phyloP scores from a whole-genome alignment of 23 red algal genomes.

The Gracilariopsis chorda region DNA sequence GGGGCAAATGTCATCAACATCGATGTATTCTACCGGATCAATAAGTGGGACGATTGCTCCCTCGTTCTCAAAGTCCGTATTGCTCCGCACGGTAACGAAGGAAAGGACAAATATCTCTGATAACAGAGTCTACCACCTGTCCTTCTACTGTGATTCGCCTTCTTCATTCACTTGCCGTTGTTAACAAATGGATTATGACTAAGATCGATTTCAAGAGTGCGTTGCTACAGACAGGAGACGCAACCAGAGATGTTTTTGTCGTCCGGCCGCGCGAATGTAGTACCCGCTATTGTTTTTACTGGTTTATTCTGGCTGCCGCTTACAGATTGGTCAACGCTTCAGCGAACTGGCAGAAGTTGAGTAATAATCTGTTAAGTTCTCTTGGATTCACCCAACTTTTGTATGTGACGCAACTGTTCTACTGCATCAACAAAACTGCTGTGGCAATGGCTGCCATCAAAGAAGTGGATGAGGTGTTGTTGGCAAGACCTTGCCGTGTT shows the following conservation, averaged over 20 bases:
- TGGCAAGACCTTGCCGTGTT: background rate
- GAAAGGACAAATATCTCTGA: background rate
- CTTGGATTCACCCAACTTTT: background rate
- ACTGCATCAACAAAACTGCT: background rate
- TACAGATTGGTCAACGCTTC: background rate
- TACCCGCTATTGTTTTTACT: background rate
- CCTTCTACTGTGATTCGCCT: background rate
- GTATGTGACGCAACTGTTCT: slow-evolving; percentile 1
- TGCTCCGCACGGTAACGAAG: slow-evolving; percentile 27
- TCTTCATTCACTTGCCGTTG: background rate
- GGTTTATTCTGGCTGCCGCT: background rate
- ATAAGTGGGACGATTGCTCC: background rate
- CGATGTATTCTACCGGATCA: slow-evolving; percentile 10
- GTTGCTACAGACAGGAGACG: slow-evolving; percentile 20
- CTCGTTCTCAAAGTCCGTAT: slow-evolving; percentile 4
- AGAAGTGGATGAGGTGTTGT: slow-evolving; percentile 8
- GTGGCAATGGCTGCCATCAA: background rate
- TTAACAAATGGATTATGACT: background rate
- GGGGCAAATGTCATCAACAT: slow-evolving; percentile 24
- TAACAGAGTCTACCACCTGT: slow-evolving; percentile 11
- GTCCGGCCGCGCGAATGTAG: background rate
- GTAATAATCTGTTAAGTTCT: background rate
- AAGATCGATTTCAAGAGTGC: slow-evolving; percentile 22
- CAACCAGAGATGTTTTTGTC: slow-evolving; percentile 17
- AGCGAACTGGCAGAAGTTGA: slow-evolving; percentile 5